phyloP scores from a whole-genome alignment of 2,329 filamentous ascomycete species.

The Curvularia sp. region DNA sequence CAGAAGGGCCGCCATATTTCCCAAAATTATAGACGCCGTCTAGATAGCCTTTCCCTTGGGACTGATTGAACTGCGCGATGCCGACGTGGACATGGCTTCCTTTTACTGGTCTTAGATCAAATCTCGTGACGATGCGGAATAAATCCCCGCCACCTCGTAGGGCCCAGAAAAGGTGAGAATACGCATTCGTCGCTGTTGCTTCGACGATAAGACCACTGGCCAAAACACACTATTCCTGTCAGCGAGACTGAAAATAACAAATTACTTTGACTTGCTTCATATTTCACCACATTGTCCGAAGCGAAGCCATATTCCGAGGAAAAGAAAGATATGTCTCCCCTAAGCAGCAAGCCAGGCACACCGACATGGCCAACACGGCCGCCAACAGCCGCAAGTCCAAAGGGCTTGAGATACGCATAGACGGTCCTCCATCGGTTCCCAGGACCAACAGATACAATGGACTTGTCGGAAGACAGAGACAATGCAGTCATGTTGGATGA shows the following conservation, averaged over 20 bases:
- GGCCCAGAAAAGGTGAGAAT: constrained; percentile 47
- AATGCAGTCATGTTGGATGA: constrained; percentile 30
- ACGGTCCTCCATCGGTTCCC: constrained; percentile 44
- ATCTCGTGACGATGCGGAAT: constrained; percentile 32
- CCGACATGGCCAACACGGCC: constrained; percentile 42
- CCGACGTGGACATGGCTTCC: constrained; percentile 22
- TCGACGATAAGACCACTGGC: constrained; percentile 33
- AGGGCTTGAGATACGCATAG: constrained; percentile 33
- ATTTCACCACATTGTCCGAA: constrained; percentile 35
- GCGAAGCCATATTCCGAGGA: constrained; percentile 29
- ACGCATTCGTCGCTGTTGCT: constrained; percentile 28
- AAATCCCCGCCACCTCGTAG: constrained; percentile 39
- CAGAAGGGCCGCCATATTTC: constrained; percentile 22
- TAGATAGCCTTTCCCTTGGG: constrained; percentile 24
- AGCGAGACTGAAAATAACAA: neutral
- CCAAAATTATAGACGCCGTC: constrained; percentile 34
- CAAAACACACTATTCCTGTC: constrained; percentile 29
- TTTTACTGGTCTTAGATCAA: constrained; percentile 22
- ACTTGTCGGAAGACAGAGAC: constrained; percentile 32
- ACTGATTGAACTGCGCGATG: constrained; percentile 25
- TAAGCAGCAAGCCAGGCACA: constrained; percentile 40
- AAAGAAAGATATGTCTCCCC: constrained; percentile 35
- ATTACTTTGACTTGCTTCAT: constrained; percentile 14
- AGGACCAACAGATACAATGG: constrained; percentile 35
- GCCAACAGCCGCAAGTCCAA: constrained; percentile 35